phyloP scores from a whole-genome alignment of 352 stramenopile species.

The Globisporangium irregulare region DNA sequence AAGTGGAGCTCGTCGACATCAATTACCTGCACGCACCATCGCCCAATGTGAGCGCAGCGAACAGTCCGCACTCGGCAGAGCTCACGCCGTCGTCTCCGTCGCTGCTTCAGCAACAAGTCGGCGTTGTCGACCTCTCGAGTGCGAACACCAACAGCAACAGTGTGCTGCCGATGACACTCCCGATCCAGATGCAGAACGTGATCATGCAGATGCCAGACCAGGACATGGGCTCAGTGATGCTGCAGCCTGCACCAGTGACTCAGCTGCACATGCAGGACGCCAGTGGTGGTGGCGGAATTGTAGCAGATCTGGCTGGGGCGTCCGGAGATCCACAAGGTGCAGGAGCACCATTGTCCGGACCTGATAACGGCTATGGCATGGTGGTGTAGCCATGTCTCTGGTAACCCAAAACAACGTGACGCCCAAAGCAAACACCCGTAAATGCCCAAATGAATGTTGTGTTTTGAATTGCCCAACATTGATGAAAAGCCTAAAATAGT shows the following conservation, averaged over 20 bases:
- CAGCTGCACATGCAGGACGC: slow-evolving; percentile 1
- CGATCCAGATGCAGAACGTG: slow-evolving; percentile 9
- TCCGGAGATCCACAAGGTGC: background rate
- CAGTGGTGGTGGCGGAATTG: background rate
- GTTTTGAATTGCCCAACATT: no score
- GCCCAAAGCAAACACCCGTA: no score
- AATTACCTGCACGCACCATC: slow-evolving; percentile 28
- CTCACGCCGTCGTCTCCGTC: background rate
- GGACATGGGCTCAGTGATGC: slow-evolving; percentile 15
- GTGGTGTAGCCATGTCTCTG: background rate
- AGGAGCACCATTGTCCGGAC: background rate
- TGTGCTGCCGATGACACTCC: background rate
- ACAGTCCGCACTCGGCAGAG: slow-evolving; percentile 1
- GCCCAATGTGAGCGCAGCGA: slow-evolving; percentile 4
- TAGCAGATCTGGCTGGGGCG: background rate
- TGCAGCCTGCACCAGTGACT: slow-evolving; percentile 2
- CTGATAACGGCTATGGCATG: background rate
- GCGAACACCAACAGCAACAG: background rate
- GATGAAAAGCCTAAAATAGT: no score
- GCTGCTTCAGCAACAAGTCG: background rate
- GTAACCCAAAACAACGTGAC: background rate
- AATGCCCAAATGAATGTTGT: no score
- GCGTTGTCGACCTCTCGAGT: background rate
- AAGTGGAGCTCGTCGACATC: slow-evolving; percentile 57
- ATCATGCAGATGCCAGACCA: slow-evolving; percentile 8